A percentile compares a stretch with the other conserved stretches of the same genome.
Evolutionary conservation across 2,329 filamentous ascomycete species (phyloP).

Genomic region (Colletotrichum eleusines): DNA sequence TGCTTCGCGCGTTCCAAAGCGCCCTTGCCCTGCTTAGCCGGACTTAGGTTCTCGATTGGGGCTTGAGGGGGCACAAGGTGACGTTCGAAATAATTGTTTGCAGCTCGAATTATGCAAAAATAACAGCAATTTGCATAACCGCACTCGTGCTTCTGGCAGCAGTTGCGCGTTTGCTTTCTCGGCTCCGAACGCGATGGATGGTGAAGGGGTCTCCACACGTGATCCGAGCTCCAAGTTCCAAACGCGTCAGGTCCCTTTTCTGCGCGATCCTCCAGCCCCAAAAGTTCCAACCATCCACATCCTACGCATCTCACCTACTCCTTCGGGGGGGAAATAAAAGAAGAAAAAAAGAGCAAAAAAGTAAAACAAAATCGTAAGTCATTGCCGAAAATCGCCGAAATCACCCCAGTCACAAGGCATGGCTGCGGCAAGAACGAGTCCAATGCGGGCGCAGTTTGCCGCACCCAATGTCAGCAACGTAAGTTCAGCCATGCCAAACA

Average conservation of each 20-base stretch:
- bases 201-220: constrained; percentile 29
- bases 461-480: constrained; percentile 37
- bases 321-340: not conserved
- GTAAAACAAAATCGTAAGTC: not conserved
- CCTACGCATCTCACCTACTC: not conserved
- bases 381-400: not conserved
- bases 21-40: constrained; percentile 67
- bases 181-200: constrained; percentile 11
- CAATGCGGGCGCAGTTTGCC: constrained; percentile 3
- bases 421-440: constrained; percentile 1
- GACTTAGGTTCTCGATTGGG: not conserved
- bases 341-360: not conserved
- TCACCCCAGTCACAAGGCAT: not conserved
- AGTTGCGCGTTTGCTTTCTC: constrained; percentile 13
- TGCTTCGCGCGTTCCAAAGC: constrained; percentile 73
- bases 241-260: constrained; percentile 25
- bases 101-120: constrained; percentile 25
- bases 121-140: constrained; percentile 5
- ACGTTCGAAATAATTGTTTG: not conserved
- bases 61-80: not conserved
- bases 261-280: constrained; percentile 5
- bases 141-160: constrained; percentile 1
- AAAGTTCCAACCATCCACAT: not conserved
- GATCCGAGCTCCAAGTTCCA: constrained; percentile 31
- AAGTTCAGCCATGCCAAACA: constrained; percentile 6